phyloP scores from a whole-genome alignment of 768 basidiomycete genomes.

The Fibroporia radiculosa region DNA sequence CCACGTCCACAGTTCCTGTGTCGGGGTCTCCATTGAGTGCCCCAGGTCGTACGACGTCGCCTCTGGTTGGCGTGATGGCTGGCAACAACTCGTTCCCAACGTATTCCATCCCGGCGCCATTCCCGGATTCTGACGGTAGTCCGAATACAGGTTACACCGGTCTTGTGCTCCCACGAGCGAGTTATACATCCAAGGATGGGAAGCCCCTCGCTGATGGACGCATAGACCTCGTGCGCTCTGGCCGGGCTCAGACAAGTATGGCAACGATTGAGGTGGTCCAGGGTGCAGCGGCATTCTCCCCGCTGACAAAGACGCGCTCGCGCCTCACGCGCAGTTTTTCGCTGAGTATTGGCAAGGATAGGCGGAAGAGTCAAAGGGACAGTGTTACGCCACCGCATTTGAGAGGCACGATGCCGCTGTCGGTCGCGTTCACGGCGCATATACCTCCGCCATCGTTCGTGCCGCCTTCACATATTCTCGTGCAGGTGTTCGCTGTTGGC shows the following conservation, averaged over 20 bases:
- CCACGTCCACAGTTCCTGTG: background rate
- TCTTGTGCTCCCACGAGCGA: constrained; percentile 38
- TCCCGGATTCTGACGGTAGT: constrained; percentile 15
- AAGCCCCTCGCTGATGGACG: constrained; percentile 36
- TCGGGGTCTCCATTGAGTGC: background rate
- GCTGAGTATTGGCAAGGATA: constrained; percentile 7
- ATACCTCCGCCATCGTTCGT: constrained; percentile 66
- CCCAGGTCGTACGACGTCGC: background rate
- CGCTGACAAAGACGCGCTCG: constrained; percentile 4
- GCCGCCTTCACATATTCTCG: constrained; percentile 58
- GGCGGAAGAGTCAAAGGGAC: constrained; percentile 7
- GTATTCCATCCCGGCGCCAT: constrained; percentile 24
- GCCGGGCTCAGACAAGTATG: constrained; percentile 85
- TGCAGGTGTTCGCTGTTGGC: constrained; percentile 88
- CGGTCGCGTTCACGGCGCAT: constrained; percentile 25
- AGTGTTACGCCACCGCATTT: constrained; percentile 19
- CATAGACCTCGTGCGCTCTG: constrained; percentile 67
- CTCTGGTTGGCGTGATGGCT: background rate
- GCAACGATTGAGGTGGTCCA: constrained; percentile 74
- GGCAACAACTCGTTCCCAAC: constrained; percentile 13
- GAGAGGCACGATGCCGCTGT: constrained; percentile 16
- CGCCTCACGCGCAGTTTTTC: constrained; percentile 17
- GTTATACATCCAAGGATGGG: constrained; percentile 30
- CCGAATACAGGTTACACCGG: constrained; percentile 25
- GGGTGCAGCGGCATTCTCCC: constrained; percentile 28